Conservation (phyloP, 345 rosid species). For the Boechera retrofracta region DNA sequence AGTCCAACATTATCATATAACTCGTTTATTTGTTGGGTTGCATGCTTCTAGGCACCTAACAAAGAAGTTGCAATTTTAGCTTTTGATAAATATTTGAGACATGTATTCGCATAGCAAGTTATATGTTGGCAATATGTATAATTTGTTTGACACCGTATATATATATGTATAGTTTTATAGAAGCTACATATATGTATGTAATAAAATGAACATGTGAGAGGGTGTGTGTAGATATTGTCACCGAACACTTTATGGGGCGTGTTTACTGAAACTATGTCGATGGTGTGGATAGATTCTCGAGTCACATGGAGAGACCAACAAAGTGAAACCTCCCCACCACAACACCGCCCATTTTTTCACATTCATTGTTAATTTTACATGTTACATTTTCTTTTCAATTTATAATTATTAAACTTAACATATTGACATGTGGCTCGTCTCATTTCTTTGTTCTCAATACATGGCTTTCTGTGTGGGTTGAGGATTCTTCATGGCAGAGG, state of each 20-base stretch:
- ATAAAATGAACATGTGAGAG: conserved; percentile 47
- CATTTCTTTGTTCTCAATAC: conserved; percentile 12
- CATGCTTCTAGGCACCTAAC: no score
- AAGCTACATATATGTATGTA: not conserved
- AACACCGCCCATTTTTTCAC: conserved; percentile 13
- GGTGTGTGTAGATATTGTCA: conserved; percentile 47
- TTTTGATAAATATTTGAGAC: no score
- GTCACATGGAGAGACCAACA: conserved; percentile 58
- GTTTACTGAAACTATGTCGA: conserved; percentile 45
- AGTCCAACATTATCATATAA: no score
- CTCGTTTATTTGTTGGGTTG: no score
- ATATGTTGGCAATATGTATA: no score
- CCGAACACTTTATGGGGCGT: conserved; percentile 46
- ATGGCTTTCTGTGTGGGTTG: conserved; percentile 32
- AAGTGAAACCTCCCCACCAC: conserved; percentile 37
- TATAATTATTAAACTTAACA: conserved; percentile 9
- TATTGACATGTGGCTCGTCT: conserved; percentile 32
- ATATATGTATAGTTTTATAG: no score
- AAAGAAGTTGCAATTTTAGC: no score
- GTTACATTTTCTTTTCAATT: conserved; percentile 18
- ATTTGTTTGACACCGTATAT: no score
- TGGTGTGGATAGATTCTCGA: conserved; percentile 51
- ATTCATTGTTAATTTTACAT: conserved; percentile 27
- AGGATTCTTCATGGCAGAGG: conserved; percentile 36
- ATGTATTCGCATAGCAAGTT: no score